These are phyloP conservation scores for Auricularia sp. DNA, from an alignment of 768 basidiomycete genomes.

Conservation along the genomic window DNA sequence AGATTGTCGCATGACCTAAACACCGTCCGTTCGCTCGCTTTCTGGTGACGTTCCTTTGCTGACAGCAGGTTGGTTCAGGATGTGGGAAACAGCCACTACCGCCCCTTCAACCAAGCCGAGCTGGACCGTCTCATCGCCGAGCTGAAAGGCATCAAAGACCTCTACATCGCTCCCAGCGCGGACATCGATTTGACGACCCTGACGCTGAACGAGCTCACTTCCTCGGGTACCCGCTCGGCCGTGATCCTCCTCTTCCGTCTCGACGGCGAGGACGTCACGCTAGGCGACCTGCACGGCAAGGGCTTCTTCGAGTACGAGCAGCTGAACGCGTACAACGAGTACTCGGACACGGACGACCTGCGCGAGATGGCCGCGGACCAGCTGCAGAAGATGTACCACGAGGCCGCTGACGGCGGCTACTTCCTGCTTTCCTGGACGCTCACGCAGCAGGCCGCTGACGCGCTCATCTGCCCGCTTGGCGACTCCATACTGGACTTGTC, in stretches of 20 bases:
- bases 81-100: background rate
- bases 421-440: background rate
- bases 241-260: background rate
- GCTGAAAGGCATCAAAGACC: background rate
- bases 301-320: background rate
- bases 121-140: background rate
- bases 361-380: background rate
- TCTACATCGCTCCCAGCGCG: background rate
- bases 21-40: background rate
- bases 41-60: background rate
- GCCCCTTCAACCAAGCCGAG: background rate
- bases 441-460: background rate
- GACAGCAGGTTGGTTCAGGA: background rate
- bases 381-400: background rate
- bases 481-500: background rate
- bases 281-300: background rate
- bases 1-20: background rate
- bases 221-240: background rate
- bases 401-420: background rate
- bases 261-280: background rate
- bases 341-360: background rate
- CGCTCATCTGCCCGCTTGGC: background rate
- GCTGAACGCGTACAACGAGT: slow-evolving; percentile 1
- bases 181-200: background rate
- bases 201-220: background rate